Evolutionary conservation across 2,329 filamentous ascomycete genomes (phyloP), one percentile per base, ranked within the genome.

Genomic region (Plectosphaerella sp.): DNA sequence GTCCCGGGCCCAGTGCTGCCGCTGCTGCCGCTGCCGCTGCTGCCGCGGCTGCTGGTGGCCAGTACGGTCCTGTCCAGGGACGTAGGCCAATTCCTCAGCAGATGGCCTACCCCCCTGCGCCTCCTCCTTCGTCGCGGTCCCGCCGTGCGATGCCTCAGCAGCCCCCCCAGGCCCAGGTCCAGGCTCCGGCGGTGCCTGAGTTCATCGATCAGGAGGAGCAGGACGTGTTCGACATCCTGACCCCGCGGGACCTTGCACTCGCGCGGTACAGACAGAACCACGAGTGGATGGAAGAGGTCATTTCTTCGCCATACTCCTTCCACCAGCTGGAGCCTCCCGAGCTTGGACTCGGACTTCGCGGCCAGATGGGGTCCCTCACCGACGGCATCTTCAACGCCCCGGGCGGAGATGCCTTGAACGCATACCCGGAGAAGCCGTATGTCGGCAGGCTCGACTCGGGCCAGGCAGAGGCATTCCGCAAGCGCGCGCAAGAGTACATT

Each of bases 201-300:
- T 63, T 71, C 63, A 62, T 74, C 1, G 79, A 91, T 49, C 91
- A 97, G 50, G 92, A 97, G 52, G 91, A 96, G 48, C 92, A 97
- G 67, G 63, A 88, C 88, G 3, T 88, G 87, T 90, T 99, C 62
- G 94, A 99, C 65, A 83, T 91, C 57, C 76, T 97, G 56, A 93
- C 91, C 0, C 92, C 92, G 3, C 83, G 92, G 43, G 94, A 99
- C 57, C 88, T 99, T 55, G 96, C 91, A 60, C 77, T 90, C 54
- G 83, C 85, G 57, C 83, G 94, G 51, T 99, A 97, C 68, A 87
- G 87, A 66, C 91, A 97, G 65, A 95, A 99, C 62, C 93, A 99
- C 63, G 91, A 96, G 67, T 97, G 93, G 94, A 96, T 99, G 90
- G 94, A 97, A 64, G 93, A 99, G 70, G 86, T 99, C 25, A 82